Base-by-base conservation (phyloP, 352 stramenopile species). In the Hyaloperonospora arabidopsidis region DNA sequence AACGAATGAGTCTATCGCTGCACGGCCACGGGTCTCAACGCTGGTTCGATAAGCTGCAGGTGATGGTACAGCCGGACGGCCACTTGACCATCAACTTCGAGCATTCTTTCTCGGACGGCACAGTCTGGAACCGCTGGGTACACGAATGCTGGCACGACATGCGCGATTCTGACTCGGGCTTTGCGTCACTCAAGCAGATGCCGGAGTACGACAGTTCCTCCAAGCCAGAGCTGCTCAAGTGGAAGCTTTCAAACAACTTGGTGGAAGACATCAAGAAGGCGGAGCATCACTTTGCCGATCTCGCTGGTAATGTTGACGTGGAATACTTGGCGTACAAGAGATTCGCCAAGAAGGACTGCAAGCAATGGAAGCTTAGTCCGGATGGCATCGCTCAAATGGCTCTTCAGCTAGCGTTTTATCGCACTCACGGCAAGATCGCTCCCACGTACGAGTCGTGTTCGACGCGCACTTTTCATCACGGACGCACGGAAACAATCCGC, bases 31-130 rank as follows among this genome's bases (percentile, higher is more conserved):
- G 74, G 11, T 70, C 67, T 23, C 85, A 89, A 52, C 78, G 90
- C 44, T 97, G 89, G 90, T 97, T 96, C 51, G 90, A 97, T 74
- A 97, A 97, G 75, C 73, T 97, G 52, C 83, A 93, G 55, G 70
- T 97, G 39, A 89, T 95, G 34, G 80, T 78, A 25, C 77, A 94
- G 41, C 65, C 64, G 14, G 83, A 95, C 53, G 90, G 90, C 17
- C 76, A 89, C 52, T 45, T 97, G 44, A 91, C 80, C 12, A 69
- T 96, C n/a, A 97, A 97, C 68, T 97, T 97, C 59, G 90, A 97
- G 62, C 90, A 97, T 69, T 95, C 88, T 40, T 96, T 95, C 61
- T 96, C 86, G 17, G 90, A 97, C 52, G 90, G 90, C 19, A 96
- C 92, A 40, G 68, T 83, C 2, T 97, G 90, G 90, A 96, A 96